Evolutionary conservation across 2,329 filamentous ascomycete species (phyloP).

Genomic region (Cercospora janseana): DNA sequence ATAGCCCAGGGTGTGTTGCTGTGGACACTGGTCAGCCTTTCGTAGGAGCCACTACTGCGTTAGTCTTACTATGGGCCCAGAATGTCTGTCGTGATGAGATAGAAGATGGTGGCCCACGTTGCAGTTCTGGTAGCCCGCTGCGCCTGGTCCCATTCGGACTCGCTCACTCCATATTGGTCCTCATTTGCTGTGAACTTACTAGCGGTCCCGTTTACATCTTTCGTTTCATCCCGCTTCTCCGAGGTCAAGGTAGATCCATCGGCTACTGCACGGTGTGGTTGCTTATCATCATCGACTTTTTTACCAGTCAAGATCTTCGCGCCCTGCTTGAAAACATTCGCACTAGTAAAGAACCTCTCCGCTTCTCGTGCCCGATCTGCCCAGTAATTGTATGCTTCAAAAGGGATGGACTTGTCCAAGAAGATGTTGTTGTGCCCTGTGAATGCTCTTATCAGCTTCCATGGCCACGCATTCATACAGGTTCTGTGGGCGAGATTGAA

Average conservation of each 20-base stretch:
- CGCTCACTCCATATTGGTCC: slow-evolving; percentile 32
- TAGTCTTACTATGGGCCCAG: slow-evolving; percentile 42
- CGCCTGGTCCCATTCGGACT: slow-evolving; percentile 39
- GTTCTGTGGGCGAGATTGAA: no score
- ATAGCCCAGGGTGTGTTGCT: slow-evolving; percentile 39
- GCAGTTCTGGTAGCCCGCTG: slow-evolving; percentile 39
- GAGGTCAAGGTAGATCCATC: background rate
- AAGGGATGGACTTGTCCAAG: slow-evolving; percentile 17
- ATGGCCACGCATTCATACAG: no score
- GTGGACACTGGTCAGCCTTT: no score
- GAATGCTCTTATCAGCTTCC: no score
- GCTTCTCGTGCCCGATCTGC: slow-evolving; percentile 20
- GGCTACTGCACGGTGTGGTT: no score
- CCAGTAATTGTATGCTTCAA: slow-evolving; percentile 21
- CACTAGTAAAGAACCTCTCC: slow-evolving; percentile 16
- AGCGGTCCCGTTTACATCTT: background rate
- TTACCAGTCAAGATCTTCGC: slow-evolving; percentile 8
- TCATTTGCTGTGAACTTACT: slow-evolving; percentile 9
- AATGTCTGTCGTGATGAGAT: slow-evolving; percentile 48
- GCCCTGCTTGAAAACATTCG: slow-evolving; percentile 7
- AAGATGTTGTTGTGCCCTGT: slow-evolving; percentile 20
- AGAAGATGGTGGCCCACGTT: slow-evolving; percentile 42
- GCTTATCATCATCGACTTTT: slow-evolving; percentile 8
- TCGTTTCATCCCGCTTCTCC: slow-evolving; percentile 11
- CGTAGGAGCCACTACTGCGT: no score